phyloP scores from a whole-genome alignment of 352 stramenopile genomes.

The Phytophthora cajani region DNA sequence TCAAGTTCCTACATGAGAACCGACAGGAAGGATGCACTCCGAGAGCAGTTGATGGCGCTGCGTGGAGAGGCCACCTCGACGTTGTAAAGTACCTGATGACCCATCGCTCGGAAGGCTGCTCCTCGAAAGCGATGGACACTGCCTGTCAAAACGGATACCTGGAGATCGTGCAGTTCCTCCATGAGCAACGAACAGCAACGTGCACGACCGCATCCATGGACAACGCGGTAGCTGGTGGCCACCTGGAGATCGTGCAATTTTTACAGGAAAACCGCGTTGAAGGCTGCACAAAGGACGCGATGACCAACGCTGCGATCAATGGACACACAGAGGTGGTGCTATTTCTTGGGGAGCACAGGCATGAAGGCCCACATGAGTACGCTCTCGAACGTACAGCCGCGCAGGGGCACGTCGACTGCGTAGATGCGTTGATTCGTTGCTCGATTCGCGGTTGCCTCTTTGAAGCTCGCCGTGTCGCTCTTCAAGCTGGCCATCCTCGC shows the following conservation, averaged over 20 bases:
- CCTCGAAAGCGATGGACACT: slow-evolving; percentile 35
- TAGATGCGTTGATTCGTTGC: slow-evolving; percentile 39
- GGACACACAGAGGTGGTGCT: slow-evolving; percentile 35
- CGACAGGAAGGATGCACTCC: slow-evolving; percentile 43
- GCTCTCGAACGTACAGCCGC: slow-evolving; percentile 37
- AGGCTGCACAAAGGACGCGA: slow-evolving; percentile 45
- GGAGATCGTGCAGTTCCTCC: slow-evolving; percentile 33
- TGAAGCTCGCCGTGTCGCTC: slow-evolving; percentile 35
- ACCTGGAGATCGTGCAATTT: slow-evolving; percentile 42
- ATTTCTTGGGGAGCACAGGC: slow-evolving; percentile 43
- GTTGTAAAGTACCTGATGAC: slow-evolving; percentile 41
- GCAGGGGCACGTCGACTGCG: slow-evolving; percentile 31
- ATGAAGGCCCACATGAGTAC: slow-evolving; percentile 39
- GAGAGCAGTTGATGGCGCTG: slow-evolving; percentile 40
- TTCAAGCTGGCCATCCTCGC: slow-evolving; percentile 35
- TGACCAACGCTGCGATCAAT: slow-evolving; percentile 43
- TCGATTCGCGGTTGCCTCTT: slow-evolving; percentile 46
- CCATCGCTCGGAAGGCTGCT: slow-evolving; percentile 42
- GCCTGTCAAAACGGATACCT: slow-evolving; percentile 42
- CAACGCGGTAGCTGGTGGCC: slow-evolving; percentile 31
- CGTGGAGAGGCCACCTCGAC: slow-evolving; percentile 40
- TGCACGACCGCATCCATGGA: slow-evolving; percentile 48
- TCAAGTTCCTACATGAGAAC: slow-evolving; percentile 42
- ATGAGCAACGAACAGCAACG: slow-evolving; percentile 20
- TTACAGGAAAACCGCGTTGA: slow-evolving; percentile 43